phyloP scores from a whole-genome alignment of 139 green algal genomes.

The Diplosphaera chodatii region DNA sequence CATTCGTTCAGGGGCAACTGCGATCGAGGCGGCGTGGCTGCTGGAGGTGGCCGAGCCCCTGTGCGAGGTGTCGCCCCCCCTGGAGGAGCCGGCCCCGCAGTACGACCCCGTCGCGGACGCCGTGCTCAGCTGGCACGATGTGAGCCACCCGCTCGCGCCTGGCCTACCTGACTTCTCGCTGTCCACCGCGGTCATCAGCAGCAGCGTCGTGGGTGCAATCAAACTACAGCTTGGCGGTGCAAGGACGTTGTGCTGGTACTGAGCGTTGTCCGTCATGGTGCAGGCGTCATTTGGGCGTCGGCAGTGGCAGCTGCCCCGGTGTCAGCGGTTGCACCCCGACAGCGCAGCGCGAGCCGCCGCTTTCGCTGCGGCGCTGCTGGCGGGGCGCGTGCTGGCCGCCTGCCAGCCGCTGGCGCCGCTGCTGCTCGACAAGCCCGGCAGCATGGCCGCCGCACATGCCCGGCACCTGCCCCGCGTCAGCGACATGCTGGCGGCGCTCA shows the following conservation, averaged over 20 bases:
- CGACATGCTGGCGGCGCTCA: slow-evolving; percentile 51
- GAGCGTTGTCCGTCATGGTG: neutral
- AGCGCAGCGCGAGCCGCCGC: slow-evolving; percentile 29
- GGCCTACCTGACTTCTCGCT: too few relatives aligned
- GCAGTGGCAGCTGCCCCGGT: slow-evolving; percentile 74
- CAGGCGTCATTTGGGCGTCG: slow-evolving; percentile 54
- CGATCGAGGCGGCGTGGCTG: slow-evolving; percentile 51
- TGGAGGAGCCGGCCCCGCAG: slow-evolving; percentile 49
- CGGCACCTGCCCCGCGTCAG: slow-evolving; percentile 44
- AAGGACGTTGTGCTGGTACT: too few relatives aligned
- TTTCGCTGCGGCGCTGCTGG: slow-evolving; percentile 82
- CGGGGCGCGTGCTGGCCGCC: slow-evolving; percentile 54
- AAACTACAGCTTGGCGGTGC: too few relatives aligned
- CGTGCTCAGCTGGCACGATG: slow-evolving; percentile 63
- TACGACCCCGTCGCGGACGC: slow-evolving; percentile 52
- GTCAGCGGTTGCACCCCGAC: slow-evolving; percentile 33
- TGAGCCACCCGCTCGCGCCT: slow-evolving; percentile 12
- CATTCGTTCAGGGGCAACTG: slow-evolving; percentile 54
- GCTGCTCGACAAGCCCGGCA: slow-evolving; percentile 40
- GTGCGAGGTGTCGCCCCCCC: slow-evolving; percentile 42
- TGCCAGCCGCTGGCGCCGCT: slow-evolving; percentile 1
- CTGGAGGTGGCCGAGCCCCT: slow-evolving; percentile 47
- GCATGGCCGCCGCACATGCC: slow-evolving; percentile 39
- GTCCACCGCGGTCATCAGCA: too few relatives aligned
- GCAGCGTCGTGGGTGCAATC: too few relatives aligned